Evolutionary conservation across 257 asterid species (phyloP), one percentile per base, ranked within the genome.

Genomic region (Nicotiana attenuata): DNA sequence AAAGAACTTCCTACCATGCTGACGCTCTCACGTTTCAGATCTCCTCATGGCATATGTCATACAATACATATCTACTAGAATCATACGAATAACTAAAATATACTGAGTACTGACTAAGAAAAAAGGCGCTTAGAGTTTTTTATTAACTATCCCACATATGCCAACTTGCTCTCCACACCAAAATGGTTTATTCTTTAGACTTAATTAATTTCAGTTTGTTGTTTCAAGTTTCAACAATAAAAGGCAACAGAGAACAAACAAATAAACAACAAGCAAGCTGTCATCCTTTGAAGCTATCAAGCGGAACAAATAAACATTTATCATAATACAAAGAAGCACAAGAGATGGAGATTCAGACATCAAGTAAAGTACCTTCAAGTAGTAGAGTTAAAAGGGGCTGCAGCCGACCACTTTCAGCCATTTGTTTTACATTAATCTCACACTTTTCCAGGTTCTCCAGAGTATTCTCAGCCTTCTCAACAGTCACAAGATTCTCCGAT

Each of bases 371-470:
- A 96, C 99, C 99, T 96, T 93, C 91, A 59, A 94, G 99, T 17
- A 96, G 89, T 69, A 93, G 86, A 28, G 88, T 89, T 82, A 96
- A 88, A 10, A 96, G 95, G 5, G 99, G 98, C 87, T 83, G 96
- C 81, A 96, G 83, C 86, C 97, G 88, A 82, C 98, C 98, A 66
- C 81, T 89, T 83, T 89, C 95, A 41, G 99, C 99, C 97, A 96
- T 94, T 83, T 96, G 97, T 80, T 97, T 88, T n/a, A 96, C 98
- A 60, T 96, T 96, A 87, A 86, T 91, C 94, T 94, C 98, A 78
- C 94, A 91, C 80, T 84, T 88, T 24, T 91, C 95, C 61, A 96
- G 90, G 87, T 96, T 96, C 52, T 89, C 95, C 82, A 96, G 89
- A 17, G 97, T 96, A 84, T 73, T 85, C 83, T 91, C 98, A 5